Evolutionary conservation across 129 eudicot genomes (phyloP).

Genomic region (Logfia minima): DNA sequence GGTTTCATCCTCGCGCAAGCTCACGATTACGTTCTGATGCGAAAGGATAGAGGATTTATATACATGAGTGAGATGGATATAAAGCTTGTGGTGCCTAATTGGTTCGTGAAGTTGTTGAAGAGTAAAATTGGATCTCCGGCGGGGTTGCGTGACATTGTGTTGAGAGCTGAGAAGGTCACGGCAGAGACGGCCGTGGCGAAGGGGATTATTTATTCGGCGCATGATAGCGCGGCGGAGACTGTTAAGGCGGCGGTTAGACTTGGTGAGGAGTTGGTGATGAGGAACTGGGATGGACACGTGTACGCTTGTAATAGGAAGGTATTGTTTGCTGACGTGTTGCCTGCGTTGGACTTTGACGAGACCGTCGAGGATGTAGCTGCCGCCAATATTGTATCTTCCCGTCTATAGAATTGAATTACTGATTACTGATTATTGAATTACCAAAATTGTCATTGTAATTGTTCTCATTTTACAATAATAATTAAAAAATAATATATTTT

Average conservation of each 20-base stretch:
- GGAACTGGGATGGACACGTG: conserved; percentile 67
- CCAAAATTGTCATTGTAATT: not conserved
- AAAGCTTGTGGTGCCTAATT: conserved; percentile 39
- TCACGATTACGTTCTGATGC: conserved; percentile 75
- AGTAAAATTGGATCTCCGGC: conserved; percentile 53
- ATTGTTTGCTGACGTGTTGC: conserved; percentile 49
- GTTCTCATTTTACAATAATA: not conserved
- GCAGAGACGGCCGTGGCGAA: conserved; percentile 54
- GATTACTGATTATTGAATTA: too few species aligned
- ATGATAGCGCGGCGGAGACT: conserved; percentile 55
- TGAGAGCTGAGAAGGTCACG: conserved; percentile 55
- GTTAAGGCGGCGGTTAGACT: conserved; percentile 51
- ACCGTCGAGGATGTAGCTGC: conserved; percentile 37
- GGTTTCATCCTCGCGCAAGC: conserved; percentile 57
- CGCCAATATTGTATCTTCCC: conserved; percentile 22
- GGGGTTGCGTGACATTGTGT: conserved; percentile 51
- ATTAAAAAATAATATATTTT: too few species aligned
- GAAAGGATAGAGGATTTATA: conserved; percentile 63
- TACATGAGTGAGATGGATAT: conserved; percentile 87
- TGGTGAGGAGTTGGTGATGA: conserved; percentile 50
- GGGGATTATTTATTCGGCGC: conserved; percentile 66
- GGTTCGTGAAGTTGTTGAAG: conserved; percentile 46
- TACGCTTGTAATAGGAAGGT: conserved; percentile 45
- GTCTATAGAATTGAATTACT: not conserved
- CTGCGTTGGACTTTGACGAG: conserved; percentile 46